These are phyloP conservation scores for Rhizopogon vesiculosus DNA, from an alignment of 768 basidiomycete genomes.

Conservation along the genomic window DNA sequence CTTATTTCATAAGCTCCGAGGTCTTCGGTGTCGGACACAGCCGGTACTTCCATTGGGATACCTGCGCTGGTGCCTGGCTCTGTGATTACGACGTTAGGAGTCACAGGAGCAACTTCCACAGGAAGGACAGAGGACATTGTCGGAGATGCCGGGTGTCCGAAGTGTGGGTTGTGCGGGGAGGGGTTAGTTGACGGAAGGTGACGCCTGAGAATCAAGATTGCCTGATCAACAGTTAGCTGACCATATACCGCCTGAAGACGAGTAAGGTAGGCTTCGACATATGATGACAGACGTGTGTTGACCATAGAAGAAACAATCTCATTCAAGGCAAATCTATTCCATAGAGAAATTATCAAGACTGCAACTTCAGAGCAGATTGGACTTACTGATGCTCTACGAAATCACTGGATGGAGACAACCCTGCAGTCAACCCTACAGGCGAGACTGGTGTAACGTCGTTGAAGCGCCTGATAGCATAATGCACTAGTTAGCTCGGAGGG, in stretches of 20 bases:
- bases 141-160: neutral
- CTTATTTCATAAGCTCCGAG: neutral
- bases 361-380: neutral
- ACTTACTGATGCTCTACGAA: neutral
- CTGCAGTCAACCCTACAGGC: neutral
- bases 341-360: neutral
- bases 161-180: neutral
- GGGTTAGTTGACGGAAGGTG: neutral
- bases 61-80: neutral
- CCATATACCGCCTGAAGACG: neutral
- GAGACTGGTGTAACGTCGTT: neutral
- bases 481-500: no score
- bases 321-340: neutral
- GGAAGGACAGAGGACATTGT: no score
- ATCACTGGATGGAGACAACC: neutral
- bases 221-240: neutral
- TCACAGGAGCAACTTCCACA: neutral
- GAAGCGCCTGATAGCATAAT: neutral
- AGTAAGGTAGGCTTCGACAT: neutral
- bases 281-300: neutral
- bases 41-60: neutral
- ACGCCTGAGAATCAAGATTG: neutral
- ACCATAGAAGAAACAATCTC: neutral
- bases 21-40: neutral
- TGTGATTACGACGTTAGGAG: neutral